A percentile compares a stretch with the other conserved stretches of the same genome.
Conservation (phyloP, 75 land plant species). For the Selaginella moellendorffii region DNA sequence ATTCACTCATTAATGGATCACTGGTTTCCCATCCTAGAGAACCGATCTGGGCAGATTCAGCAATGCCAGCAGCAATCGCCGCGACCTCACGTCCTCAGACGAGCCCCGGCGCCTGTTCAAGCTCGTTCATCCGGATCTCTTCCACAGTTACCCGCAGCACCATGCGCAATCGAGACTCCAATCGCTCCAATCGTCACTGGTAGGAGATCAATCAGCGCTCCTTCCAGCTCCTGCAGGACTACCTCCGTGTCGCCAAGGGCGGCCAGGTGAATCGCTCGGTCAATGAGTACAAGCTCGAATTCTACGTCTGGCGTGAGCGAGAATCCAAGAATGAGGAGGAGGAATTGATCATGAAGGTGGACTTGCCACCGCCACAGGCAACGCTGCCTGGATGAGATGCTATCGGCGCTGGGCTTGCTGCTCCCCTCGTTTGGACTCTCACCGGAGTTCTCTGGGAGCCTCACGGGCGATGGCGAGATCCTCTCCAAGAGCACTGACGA, state of each 20-base stretch:
- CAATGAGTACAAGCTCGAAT: slow-evolving; percentile 21
- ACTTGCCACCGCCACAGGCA: slow-evolving; percentile 29
- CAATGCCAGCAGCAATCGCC: no score
- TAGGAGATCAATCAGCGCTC: slow-evolving; percentile 30
- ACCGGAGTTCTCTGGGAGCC: slow-evolving; percentile 19
- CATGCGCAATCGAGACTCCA: slow-evolving; percentile 2
- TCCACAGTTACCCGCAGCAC: slow-evolving; percentile 24
- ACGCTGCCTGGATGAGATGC: slow-evolving; percentile 17
- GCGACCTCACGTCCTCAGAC: no score
- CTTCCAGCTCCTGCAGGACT: slow-evolving; percentile 35
- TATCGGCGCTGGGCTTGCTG: slow-evolving; percentile 20
- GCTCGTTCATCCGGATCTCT: slow-evolving; percentile 38
- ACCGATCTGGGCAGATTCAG: no score
- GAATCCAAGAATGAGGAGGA: slow-evolving; percentile 2
- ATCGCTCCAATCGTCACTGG: neutral
- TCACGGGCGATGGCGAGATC: slow-evolving; percentile 15
- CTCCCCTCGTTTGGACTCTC: slow-evolving; percentile 31
- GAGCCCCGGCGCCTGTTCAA: slow-evolving; percentile 37
- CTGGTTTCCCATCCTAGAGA: no score
- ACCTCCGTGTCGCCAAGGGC: slow-evolving; percentile 29
- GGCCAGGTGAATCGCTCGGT: slow-evolving; percentile 11
- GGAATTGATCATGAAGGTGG: slow-evolving; percentile 24
- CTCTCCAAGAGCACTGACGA: neutral
- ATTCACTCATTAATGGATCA: no score
- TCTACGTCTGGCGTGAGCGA: slow-evolving; percentile 21